Evolutionary conservation across 805 yeast genomes (phyloP).

Genomic region (Pichia eremophila): DNA sequence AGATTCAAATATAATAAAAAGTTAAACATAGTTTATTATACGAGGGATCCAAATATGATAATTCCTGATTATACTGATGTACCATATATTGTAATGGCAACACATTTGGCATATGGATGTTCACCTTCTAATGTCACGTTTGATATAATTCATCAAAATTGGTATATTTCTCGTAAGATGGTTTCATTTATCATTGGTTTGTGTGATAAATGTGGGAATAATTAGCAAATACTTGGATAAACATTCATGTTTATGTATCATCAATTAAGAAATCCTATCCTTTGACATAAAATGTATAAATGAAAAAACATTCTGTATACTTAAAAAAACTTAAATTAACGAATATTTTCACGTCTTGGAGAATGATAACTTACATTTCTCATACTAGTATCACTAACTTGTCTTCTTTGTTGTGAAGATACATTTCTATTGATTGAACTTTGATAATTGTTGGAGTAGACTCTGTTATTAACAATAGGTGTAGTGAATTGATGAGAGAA

Average conservation of each 20-base stretch:
- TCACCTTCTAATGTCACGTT: slow-evolving; percentile 15
- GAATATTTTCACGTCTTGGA: slow-evolving; percentile 7
- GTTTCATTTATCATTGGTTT: slow-evolving; percentile 19
- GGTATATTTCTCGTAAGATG: slow-evolving; percentile 24
- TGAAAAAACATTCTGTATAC: background rate
- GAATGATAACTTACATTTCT: slow-evolving; percentile 4
- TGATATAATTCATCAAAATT: slow-evolving; percentile 20
- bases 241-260: too few species aligned
- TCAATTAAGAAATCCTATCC: too few species aligned
- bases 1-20: slow-evolving; percentile 18
- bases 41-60: slow-evolving; percentile 20
- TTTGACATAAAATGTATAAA: too few species aligned
- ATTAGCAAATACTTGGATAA: background rate
- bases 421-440: slow-evolving; percentile 1
- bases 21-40: slow-evolving; percentile 17
- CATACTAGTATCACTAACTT: background rate
- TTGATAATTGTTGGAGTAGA: slow-evolving; percentile 1
- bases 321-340: background rate
- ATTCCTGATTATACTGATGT: slow-evolving; percentile 24
- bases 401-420: slow-evolving; percentile 4
- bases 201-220: slow-evolving; percentile 14
- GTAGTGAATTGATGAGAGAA: slow-evolving; percentile 8
- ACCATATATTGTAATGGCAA: slow-evolving; percentile 24
- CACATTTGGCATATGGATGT: slow-evolving; percentile 21
- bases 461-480: slow-evolving; percentile 8